Percentiles rank a stretch among this genome's conserved stretches.
Conservation (phyloP, 2,329 filamentous ascomycete genomes). For the Verruconis gallopava region DNA sequence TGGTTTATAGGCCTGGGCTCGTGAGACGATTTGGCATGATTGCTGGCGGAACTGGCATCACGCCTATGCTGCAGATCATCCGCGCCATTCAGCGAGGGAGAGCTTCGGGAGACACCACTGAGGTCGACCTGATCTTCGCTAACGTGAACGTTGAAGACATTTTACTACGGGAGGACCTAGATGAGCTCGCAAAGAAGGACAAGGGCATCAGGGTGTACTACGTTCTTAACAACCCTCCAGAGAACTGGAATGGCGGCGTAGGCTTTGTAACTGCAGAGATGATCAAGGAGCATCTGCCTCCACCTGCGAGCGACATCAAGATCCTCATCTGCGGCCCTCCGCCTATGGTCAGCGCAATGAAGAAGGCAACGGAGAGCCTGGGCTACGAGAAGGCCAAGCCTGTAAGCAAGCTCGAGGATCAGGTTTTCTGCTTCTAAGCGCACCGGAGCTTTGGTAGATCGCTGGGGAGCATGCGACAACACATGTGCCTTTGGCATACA, state of each 20-base stretch:
- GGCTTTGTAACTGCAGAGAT: slow-evolving; percentile 94
- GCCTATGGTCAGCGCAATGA: slow-evolving; percentile 92
- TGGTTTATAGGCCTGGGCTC: slow-evolving; percentile 97
- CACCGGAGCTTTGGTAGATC: too few species aligned
- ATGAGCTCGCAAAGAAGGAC: slow-evolving; percentile 64
- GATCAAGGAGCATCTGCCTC: slow-evolving; percentile 77
- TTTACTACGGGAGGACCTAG: slow-evolving; percentile 81
- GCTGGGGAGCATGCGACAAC: too few species aligned
- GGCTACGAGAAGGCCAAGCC: slow-evolving; percentile 87
- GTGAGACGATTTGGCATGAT: slow-evolving; percentile 96
- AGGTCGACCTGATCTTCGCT: slow-evolving; percentile 92
- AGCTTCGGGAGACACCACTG: slow-evolving; percentile 61
- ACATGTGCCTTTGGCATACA: too few species aligned
- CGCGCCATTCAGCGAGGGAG: slow-evolving; percentile 78
- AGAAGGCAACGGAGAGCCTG: slow-evolving; percentile 83
- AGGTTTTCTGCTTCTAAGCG: slow-evolving; percentile 85
- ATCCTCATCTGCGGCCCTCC: slow-evolving; percentile 89
- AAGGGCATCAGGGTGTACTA: slow-evolving; percentile 79
- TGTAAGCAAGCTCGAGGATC: slow-evolving; percentile 95
- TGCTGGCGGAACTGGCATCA: slow-evolving; percentile 93
- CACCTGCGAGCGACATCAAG: slow-evolving; percentile 78
- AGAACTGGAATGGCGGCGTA: slow-evolving; percentile 81
- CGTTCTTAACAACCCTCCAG: slow-evolving; percentile 89
- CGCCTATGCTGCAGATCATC: slow-evolving; percentile 94
- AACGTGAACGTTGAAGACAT: slow-evolving; percentile 93